Evolutionary conservation across 2,329 filamentous ascomycete species (phyloP).

Genomic region (Ceratocystiopsis brevicomis): DNA sequence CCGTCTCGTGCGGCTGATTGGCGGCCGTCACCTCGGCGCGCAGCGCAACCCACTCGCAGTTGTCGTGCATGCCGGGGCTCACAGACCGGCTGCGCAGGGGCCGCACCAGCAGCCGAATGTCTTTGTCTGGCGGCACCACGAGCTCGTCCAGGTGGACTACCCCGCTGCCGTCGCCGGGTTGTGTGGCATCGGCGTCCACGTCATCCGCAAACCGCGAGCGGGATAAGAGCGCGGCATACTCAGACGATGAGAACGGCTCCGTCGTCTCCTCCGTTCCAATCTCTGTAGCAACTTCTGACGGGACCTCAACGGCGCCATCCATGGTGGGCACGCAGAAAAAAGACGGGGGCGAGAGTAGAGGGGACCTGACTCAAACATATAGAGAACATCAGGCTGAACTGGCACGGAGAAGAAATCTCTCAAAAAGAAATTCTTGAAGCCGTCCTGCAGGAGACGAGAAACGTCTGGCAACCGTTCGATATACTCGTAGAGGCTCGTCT

Average conservation of each 20-base stretch:
- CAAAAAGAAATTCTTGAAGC: too few species aligned
- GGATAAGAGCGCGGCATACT: conserved; percentile 32
- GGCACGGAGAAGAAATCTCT: too few species aligned
- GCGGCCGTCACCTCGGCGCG: conserved; percentile 33
- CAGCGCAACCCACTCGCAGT: conserved; percentile 36
- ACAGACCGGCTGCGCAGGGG: conserved; percentile 35
- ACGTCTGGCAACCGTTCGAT: too few species aligned
- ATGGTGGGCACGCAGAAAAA: conserved; percentile 14
- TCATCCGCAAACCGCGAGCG: conserved; percentile 17
- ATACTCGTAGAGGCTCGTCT: too few species aligned
- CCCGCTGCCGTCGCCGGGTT: conserved; percentile 11
- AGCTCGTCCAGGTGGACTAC: conserved; percentile 33
- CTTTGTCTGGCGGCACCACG: conserved; percentile 23
- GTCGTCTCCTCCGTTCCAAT: conserved; percentile 31
- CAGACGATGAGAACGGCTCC: conserved; percentile 37
- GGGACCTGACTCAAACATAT: too few species aligned
- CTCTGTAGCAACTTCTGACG: conserved; percentile 21
- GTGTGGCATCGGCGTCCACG: neutral
- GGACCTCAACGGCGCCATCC: conserved; percentile 19
- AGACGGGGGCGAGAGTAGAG: too few species aligned
- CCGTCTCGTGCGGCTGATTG: conserved; percentile 33
- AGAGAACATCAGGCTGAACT: too few species aligned
- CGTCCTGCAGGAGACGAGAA: too few species aligned
- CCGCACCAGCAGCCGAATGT: conserved; percentile 37
- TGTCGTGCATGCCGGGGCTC: conserved; percentile 32